Conservation (phyloP, 352 stramenopile species). For the Blastocystis sp. region DNA sequence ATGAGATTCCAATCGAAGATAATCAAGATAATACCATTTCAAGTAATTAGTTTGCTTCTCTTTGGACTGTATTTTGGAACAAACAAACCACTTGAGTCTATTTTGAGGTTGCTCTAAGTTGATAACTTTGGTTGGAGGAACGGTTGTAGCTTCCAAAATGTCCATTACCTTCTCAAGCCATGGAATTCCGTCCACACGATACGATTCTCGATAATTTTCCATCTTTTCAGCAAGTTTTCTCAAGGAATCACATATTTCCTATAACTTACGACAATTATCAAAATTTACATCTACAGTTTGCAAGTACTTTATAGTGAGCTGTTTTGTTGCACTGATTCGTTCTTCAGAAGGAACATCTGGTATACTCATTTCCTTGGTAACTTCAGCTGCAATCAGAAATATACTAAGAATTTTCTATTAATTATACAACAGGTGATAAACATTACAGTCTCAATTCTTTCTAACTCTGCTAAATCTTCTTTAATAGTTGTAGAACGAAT, state of each 20-base stretch:
- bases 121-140: background rate
- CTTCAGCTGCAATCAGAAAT: slow-evolving; percentile 13
- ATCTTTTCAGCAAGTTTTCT: background rate
- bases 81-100: background rate
- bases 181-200: background rate
- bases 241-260: slow-evolving; percentile 46
- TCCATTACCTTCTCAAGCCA: background rate
- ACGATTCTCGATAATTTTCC: slow-evolving; percentile 31
- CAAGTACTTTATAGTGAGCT: slow-evolving; percentile 26
- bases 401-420: slow-evolving; percentile 24
- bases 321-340: background rate
- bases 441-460: slow-evolving; percentile 9
- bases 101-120: background rate
- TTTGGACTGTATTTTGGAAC: background rate
- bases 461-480: slow-evolving; percentile 6
- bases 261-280: background rate
- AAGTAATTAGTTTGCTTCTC: background rate
- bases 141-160: background rate
- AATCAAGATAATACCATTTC: background rate
- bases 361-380: slow-evolving; percentile 8
- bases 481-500: background rate
- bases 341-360: background rate
- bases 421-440: background rate
- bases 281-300: slow-evolving; percentile 34
- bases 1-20: slow-evolving; percentile 2